Conservation (phyloP, 495 filamentous ascomycete species). For the Trichoderma parareesei region DNA sequence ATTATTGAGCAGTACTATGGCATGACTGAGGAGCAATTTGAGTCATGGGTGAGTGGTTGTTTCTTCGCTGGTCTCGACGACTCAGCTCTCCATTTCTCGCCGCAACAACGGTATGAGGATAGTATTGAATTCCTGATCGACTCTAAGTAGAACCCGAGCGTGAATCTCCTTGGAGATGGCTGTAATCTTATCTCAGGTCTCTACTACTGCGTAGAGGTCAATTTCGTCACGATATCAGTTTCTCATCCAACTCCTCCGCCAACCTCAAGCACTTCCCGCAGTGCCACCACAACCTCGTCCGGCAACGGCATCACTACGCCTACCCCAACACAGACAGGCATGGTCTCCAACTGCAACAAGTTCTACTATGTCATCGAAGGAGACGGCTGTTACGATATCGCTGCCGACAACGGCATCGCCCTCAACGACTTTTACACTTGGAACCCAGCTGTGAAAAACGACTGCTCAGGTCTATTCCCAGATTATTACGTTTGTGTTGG, state of each 20-base stretch:
- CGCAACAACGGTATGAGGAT: no score
- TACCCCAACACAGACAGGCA: slow-evolving; percentile 16
- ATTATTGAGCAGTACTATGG: background rate
- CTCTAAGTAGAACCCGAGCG: background rate
- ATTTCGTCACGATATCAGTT: slow-evolving; percentile 4
- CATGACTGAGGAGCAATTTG: background rate
- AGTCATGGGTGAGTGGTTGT: background rate
- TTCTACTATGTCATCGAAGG: slow-evolving; percentile 18
- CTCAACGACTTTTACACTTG: slow-evolving; percentile 26
- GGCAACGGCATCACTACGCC: slow-evolving; percentile 14
- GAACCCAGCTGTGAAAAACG: slow-evolving; percentile 31
- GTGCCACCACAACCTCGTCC: background rate
- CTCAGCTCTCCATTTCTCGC: no score
- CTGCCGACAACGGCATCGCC: slow-evolving; percentile 19
- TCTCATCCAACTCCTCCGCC: background rate
- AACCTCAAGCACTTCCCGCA: background rate
- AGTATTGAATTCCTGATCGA: no score
- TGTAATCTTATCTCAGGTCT: slow-evolving; percentile 1
- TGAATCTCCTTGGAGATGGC: background rate
- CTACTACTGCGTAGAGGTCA: slow-evolving; percentile 7
- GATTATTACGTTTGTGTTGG: slow-evolving; percentile 21
- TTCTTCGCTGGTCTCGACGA: background rate
- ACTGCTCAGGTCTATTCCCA: background rate
- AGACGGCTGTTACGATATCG: slow-evolving; percentile 16
- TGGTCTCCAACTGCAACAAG: slow-evolving; percentile 15